Evolutionary conservation across 768 basidiomycete genomes (phyloP).

Genomic region (Suillus cothurnatus): DNA sequence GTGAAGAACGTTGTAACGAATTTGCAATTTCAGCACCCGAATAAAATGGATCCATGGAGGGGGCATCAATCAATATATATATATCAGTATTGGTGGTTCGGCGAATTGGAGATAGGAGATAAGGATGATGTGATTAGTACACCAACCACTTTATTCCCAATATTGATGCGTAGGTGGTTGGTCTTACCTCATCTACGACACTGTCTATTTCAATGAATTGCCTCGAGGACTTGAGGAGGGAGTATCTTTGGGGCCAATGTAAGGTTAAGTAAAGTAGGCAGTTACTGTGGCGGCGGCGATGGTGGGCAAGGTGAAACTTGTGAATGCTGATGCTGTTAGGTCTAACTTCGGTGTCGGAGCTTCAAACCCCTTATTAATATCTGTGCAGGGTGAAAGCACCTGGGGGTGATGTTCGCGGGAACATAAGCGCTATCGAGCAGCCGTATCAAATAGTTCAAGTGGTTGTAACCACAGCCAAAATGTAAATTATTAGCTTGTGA

Average conservation of each 20-base stretch:
- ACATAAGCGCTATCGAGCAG: background rate
- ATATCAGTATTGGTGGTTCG: background rate
- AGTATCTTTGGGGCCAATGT: background rate
- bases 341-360: background rate
- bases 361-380: background rate
- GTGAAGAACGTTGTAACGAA: background rate
- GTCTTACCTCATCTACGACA: background rate
- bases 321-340: too few relatives aligned
- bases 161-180: background rate
- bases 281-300: background rate
- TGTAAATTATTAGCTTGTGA: background rate
- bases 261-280: background rate
- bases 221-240: background rate
- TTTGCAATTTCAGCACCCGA: background rate
- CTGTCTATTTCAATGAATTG: background rate
- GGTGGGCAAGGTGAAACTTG: too few relatives aligned
- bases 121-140: background rate
- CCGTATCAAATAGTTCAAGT: background rate
- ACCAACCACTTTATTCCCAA: background rate
- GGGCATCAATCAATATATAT: background rate
- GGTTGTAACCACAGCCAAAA: background rate
- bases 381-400: background rate
- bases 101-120: background rate
- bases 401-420: background rate
- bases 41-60: background rate